Evolutionary conservation across 305 asterid species (phyloP).

Genomic region (Fraxinus dipetala): DNA sequence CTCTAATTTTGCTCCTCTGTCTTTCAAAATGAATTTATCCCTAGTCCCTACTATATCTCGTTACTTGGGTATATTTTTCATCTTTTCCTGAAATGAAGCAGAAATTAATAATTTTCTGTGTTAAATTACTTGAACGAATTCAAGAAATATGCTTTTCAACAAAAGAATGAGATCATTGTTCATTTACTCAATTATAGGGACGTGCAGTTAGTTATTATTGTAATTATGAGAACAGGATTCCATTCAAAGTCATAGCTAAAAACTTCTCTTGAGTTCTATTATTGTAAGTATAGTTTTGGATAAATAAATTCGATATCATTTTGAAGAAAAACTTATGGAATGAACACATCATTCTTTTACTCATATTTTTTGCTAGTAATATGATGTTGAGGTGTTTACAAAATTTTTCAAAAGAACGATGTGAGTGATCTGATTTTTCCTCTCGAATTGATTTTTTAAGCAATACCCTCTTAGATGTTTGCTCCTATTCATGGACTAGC

Average conservation of each 20-base stretch:
- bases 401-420: neutral
- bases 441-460: neutral
- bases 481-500: neutral
- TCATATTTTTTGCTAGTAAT: neutral
- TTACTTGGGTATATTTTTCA: conserved; percentile 1
- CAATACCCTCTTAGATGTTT: neutral
- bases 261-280: neutral
- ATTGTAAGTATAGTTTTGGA: neutral
- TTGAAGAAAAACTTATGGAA: neutral
- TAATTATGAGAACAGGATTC: neutral
- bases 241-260: neutral
- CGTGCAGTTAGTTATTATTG: neutral
- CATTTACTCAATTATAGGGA: neutral
- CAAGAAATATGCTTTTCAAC: conserved; percentile 1
- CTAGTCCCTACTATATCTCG: neutral
- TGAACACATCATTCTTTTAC: neutral
- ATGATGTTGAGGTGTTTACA: neutral
- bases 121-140: conserved; percentile 7
- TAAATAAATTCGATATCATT: neutral
- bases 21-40: neutral
- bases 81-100: neutral
- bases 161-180: conserved; percentile 9
- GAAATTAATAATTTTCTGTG: neutral
- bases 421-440: neutral
- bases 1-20: neutral